Conservation (phyloP, 1,139 yeast species). For the Starmera stellimalicola region DNA sequence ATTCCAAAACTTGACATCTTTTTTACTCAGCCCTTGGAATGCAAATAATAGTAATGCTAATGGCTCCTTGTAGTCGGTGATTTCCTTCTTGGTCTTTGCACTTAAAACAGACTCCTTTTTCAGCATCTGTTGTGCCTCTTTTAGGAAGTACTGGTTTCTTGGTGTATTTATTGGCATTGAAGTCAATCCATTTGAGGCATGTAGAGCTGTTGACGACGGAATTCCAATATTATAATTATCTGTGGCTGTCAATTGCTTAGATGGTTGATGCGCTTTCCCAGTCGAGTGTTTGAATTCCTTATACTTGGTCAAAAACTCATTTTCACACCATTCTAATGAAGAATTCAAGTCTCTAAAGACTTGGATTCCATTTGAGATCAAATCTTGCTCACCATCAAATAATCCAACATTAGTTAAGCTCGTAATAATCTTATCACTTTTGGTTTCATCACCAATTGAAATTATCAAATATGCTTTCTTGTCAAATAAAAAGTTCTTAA, state of each 20-base stretch:
- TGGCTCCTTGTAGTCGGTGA: conserved; percentile 38
- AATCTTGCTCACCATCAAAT: conserved; percentile 24
- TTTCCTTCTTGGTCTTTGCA: conserved; percentile 7
- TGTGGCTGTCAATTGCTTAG: conserved; percentile 8
- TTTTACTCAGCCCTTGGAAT: conserved; percentile 54
- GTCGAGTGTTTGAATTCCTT: conserved; percentile 23
- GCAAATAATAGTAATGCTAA: conserved; percentile 61
- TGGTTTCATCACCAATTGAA: conserved; percentile 47
- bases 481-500: conserved; percentile 66
- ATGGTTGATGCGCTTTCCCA: conserved; percentile 5
- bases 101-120: conserved; percentile 17
- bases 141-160: conserved; percentile 27
- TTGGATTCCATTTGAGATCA: conserved; percentile 33
- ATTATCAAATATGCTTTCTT: conserved; percentile 65
- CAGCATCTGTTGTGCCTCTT: conserved; percentile 26
- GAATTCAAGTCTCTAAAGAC: conserved; percentile 70
- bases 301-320: conserved; percentile 70
- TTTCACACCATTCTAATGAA: conserved; percentile 96
- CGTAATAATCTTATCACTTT: conserved; percentile 45
- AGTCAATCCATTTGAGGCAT: conserved; percentile 3
- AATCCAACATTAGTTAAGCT: conserved; percentile 45
- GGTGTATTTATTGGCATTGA: conserved; percentile 28
- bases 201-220: conserved; percentile 4
- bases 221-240: not conserved
- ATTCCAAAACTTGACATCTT: conserved; percentile 60